A percentile compares a stretch with the other conserved stretches of the same genome.
Evolutionary conservation across 78 protist species (phyloP).

Genomic region (Emiliania huxleyi): DNA sequence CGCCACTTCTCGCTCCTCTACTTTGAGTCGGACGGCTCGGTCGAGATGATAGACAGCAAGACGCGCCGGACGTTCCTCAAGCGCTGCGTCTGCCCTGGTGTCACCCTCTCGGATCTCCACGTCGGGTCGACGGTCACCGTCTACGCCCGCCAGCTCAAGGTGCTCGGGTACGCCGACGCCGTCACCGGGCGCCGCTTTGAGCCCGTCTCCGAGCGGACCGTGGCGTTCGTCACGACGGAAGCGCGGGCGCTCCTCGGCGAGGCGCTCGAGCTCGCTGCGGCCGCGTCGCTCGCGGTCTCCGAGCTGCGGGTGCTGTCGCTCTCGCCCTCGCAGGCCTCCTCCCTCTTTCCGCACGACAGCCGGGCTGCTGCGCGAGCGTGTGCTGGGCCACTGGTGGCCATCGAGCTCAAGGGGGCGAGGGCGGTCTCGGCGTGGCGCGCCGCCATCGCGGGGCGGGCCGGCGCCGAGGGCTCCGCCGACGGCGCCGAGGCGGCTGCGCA

Average conservation of each 20-base stretch:
- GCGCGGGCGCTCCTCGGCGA: not conserved
- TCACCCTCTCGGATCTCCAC: conserved; percentile 41
- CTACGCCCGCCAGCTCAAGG: conserved; percentile 57
- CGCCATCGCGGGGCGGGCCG: not conserved
- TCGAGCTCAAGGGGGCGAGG: not conserved
- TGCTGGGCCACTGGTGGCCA: not conserved
- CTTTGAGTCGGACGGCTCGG: conserved; percentile 47
- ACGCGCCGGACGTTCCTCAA: conserved; percentile 58
- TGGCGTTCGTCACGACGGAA: not conserved
- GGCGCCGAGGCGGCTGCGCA: not conserved
- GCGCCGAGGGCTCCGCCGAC: not conserved
- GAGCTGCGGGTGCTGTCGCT: not conserved
- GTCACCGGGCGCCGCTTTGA: conserved; percentile 21
- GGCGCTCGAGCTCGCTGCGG: not conserved
- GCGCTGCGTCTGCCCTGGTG: conserved; percentile 49
- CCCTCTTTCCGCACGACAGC: not conserved
- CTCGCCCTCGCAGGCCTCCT: not conserved
- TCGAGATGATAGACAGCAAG: conserved; percentile 75
- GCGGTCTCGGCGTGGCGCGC: not conserved
- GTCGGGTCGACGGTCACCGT: conserved; percentile 59
- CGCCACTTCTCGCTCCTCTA: conserved; percentile 61
- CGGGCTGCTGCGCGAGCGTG: not conserved
- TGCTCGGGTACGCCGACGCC: conserved; percentile 59
- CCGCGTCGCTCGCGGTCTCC: not conserved
- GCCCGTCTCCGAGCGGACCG: not conserved